phyloP scores from a whole-genome alignment of 768 basidiomycete species.

The Dictyophora rubrovolvata region DNA sequence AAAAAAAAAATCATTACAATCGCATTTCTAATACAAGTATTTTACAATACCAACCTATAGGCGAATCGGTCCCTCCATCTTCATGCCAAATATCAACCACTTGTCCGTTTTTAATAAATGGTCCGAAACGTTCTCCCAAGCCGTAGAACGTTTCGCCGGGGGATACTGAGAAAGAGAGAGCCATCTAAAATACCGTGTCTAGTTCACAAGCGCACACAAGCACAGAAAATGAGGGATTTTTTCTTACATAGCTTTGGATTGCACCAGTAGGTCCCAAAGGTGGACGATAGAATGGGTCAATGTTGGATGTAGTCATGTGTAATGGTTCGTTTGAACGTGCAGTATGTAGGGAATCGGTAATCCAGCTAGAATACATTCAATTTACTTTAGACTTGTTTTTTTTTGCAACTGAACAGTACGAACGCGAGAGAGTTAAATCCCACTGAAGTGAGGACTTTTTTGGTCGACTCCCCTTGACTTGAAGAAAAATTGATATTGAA shows the following conservation, averaged over 20 bases:
- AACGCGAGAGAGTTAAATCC: conserved; percentile 15
- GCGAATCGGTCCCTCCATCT: conserved; percentile 55
- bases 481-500: conserved; percentile 13
- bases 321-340: background rate
- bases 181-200: conserved; percentile 18
- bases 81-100: conserved; percentile 59
- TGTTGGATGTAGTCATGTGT: conserved; percentile 3
- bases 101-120: conserved; percentile 71
- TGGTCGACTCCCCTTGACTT: background rate
- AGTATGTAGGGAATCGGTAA: conserved; percentile 2
- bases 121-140: conserved; percentile 64
- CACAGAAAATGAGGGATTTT: conserved; percentile 11
- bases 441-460: conserved; percentile 11
- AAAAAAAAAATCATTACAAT: background rate
- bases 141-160: conserved; percentile 69
- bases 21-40: background rate
- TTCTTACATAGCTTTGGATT: conserved; percentile 45
- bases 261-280: conserved; percentile 40
- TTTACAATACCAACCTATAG: background rate
- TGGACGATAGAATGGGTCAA: conserved; percentile 31
- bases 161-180: conserved; percentile 43
- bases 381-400: conserved; percentile 3
- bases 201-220: conserved; percentile 30
- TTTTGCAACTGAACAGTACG: conserved; percentile 17
- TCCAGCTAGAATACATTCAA: conserved; percentile 1